phyloP scores from a whole-genome alignment of 1,284 basidiomycete genomes.

The Porodaedalea pini region DNA sequence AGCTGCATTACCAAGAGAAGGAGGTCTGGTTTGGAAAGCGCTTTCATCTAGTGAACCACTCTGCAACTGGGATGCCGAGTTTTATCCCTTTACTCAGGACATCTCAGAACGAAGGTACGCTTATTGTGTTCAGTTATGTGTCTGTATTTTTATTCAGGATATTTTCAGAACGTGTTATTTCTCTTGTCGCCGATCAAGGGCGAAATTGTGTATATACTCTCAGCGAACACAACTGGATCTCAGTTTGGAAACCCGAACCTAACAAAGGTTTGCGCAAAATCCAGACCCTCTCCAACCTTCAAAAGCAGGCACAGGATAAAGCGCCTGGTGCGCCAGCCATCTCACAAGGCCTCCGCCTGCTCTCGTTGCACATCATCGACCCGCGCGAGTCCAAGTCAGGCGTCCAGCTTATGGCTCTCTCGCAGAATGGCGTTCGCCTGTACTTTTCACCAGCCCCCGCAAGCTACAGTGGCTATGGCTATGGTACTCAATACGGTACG shows the following conservation, averaged over 20 bases:
- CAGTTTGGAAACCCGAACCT: constrained; percentile 57
- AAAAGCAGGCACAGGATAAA: constrained; percentile 70
- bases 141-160: constrained; percentile 13
- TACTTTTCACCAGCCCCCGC: constrained; percentile 66
- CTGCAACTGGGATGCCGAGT: constrained; percentile 70
- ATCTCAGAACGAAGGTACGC: constrained; percentile 56
- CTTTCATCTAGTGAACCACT: constrained; percentile 80
- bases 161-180: constrained; percentile 60
- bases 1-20: constrained; percentile 87
- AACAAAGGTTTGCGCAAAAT: constrained; percentile 64
- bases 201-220: constrained; percentile 75
- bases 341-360: constrained; percentile 64
- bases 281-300: constrained; percentile 65
- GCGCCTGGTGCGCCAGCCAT: constrained; percentile 69
- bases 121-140: background rate
- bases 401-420: constrained; percentile 76
- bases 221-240: constrained; percentile 65
- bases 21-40: constrained; percentile 93
- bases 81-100: constrained; percentile 64
- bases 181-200: constrained; percentile 60
- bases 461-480: constrained; percentile 42
- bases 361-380: constrained; percentile 61
- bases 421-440: constrained; percentile 73
- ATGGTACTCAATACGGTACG: constrained; percentile 32
- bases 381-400: constrained; percentile 60